phyloP scores from a whole-genome alignment of 1,284 basidiomycete species.

The Coriolopsis trogii region DNA sequence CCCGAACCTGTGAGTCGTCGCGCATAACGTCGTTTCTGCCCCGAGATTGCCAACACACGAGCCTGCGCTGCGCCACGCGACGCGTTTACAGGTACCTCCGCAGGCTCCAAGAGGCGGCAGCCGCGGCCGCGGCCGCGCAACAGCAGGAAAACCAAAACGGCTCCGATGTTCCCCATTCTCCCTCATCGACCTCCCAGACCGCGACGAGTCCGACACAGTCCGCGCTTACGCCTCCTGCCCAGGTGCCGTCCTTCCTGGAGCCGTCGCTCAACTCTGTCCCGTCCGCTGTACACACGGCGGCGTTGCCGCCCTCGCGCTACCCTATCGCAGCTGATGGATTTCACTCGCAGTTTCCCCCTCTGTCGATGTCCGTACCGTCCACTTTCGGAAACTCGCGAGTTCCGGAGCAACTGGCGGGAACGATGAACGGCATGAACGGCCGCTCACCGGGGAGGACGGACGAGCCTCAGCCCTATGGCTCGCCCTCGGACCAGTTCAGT shows the following conservation, averaged over 20 bases:
- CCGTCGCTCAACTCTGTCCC: constrained; percentile 48
- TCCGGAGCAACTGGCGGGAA: constrained; percentile 15
- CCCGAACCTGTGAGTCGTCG: constrained; percentile 70
- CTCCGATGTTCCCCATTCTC: constrained; percentile 47
- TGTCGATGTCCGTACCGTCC: constrained; percentile 41
- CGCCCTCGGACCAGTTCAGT: constrained; percentile 55
- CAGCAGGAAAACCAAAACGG: constrained; percentile 41
- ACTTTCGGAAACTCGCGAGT: constrained; percentile 35
- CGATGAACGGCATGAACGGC: constrained; percentile 19
- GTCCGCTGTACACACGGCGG: constrained; percentile 39
- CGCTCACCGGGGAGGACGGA: constrained; percentile 43
- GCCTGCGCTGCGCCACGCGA: too few relatives aligned
- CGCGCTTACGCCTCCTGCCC: constrained; percentile 45
- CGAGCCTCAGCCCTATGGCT: constrained; percentile 41
- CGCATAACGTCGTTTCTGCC: constrained; percentile 6
- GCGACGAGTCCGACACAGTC: constrained; percentile 54
- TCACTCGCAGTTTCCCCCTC: constrained; percentile 53
- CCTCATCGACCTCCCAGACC: constrained; percentile 44
- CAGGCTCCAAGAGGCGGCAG: constrained; percentile 76
- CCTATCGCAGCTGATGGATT: constrained; percentile 71
- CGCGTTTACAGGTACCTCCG: constrained; percentile 65
- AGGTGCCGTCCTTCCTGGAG: constrained; percentile 57
- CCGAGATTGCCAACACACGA: too few relatives aligned
- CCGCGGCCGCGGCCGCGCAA: constrained; percentile 48
- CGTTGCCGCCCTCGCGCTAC: constrained; percentile 68